Percentiles rank a stretch among this genome's conserved stretches.
phyloP scores from a whole-genome alignment of 2,329 filamentous ascomycete genomes.

The Colletotrichum trifolii region DNA sequence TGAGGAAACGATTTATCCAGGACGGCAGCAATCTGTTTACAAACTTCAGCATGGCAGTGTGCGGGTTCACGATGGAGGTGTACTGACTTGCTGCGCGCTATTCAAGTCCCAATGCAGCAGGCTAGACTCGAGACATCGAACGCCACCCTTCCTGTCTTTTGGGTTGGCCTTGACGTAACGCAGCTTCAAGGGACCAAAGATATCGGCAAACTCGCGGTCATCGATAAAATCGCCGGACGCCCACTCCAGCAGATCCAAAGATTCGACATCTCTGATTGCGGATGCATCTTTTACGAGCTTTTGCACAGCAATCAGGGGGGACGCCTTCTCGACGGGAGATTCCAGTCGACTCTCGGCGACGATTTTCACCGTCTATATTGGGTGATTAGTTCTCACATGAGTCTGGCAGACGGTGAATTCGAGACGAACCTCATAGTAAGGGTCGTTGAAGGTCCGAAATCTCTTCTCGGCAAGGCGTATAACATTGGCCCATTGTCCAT shows the following conservation, averaged over 20 bases:
- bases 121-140: slow-evolving; percentile 63
- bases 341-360: slow-evolving; percentile 65
- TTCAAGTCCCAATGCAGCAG: slow-evolving; percentile 65
- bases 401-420: neutral
- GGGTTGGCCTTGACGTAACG: slow-evolving; percentile 65
- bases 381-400: neutral
- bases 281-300: slow-evolving; percentile 59
- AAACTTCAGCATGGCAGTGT: neutral
- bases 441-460: slow-evolving; percentile 59
- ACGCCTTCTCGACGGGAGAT: slow-evolving; percentile 57
- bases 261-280: slow-evolving; percentile 60
- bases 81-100: slow-evolving; percentile 65
- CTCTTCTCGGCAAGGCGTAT: slow-evolving; percentile 65
- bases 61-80: neutral
- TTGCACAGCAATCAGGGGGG: slow-evolving; percentile 56
- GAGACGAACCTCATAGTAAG: slow-evolving; percentile 64
- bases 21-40: slow-evolving; percentile 61
- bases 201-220: slow-evolving; percentile 56
- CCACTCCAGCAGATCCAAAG: slow-evolving; percentile 67
- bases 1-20: slow-evolving; percentile 62
- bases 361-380: slow-evolving; percentile 55
- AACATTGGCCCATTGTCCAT: slow-evolving; percentile 64
- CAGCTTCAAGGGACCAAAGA: slow-evolving; percentile 61
- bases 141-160: slow-evolving; percentile 54
- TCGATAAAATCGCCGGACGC: slow-evolving; percentile 53